Percentiles rank a stretch among this genome's conserved stretches.
These are phyloP conservation scores for Alternaria brassicicola DNA, from an alignment of 2,329 filamentous ascomycete species.

Conservation along the genomic window DNA sequence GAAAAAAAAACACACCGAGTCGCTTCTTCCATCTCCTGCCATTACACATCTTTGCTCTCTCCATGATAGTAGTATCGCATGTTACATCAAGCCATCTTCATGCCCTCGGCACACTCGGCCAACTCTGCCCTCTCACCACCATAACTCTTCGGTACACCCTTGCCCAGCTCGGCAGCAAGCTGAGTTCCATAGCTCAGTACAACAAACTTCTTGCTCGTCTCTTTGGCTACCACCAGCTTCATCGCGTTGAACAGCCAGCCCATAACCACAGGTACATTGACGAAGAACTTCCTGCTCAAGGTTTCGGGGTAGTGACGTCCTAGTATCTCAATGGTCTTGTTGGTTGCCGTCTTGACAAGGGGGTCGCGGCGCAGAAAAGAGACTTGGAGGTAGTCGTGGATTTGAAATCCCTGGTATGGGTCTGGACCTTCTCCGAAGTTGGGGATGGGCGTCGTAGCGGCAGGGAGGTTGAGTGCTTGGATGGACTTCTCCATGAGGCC, in stretches of 20 bases:
- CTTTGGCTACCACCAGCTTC: constrained; percentile 55
- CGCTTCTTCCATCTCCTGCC: constrained; percentile 17
- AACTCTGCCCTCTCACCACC: constrained; percentile 72
- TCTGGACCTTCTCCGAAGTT: constrained; percentile 70
- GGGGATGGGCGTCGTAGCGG: constrained; percentile 72
- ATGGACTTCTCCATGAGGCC: constrained; percentile 89
- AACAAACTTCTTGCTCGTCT: constrained; percentile 58
- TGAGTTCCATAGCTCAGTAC: constrained; percentile 65
- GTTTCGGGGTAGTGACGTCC: constrained; percentile 87
- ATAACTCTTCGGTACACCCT: constrained; percentile 74
- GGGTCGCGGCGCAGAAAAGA: constrained; percentile 85
- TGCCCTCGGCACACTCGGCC: constrained; percentile 51
- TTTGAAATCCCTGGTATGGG: constrained; percentile 87
- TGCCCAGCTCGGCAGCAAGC: constrained; percentile 69
- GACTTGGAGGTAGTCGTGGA: constrained; percentile 90
- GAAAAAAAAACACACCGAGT: background rate
- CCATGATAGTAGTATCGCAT: background rate
- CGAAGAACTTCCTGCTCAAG: constrained; percentile 89
- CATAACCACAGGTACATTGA: constrained; percentile 92
- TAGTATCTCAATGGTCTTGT: constrained; percentile 82
- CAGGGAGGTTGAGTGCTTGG: constrained; percentile 71
- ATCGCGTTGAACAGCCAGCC: constrained; percentile 67
- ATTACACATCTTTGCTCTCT: constrained; percentile 20
- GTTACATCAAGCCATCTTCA: constrained; percentile 40
- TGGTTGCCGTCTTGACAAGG: constrained; percentile 74